Percentiles rank a stretch among this genome's conserved stretches.
Conservation (phyloP, 2,329 filamentous ascomycete genomes). For the Aulographum hederae region DNA sequence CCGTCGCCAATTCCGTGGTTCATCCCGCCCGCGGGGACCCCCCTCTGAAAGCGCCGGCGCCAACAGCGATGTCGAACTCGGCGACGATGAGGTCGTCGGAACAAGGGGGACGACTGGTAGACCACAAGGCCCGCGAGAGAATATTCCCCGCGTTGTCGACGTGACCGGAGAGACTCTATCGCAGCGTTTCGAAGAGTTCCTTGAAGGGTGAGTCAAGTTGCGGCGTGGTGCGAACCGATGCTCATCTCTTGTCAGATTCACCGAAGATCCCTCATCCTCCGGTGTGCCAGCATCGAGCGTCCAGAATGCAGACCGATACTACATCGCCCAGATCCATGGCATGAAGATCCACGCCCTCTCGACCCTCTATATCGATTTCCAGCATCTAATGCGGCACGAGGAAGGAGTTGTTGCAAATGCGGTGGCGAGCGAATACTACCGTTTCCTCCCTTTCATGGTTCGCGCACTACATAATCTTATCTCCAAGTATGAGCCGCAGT, state of each 20-base stretch:
- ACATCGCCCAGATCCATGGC: constrained; percentile 66
- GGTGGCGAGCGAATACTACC: constrained; percentile 81
- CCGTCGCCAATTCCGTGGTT: constrained; percentile 23
- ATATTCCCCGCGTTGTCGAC: constrained; percentile 58
- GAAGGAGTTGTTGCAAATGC: constrained; percentile 71
- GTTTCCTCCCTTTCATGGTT: constrained; percentile 81
- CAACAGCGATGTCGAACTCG: constrained; percentile 38
- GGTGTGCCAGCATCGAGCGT: constrained; percentile 49
- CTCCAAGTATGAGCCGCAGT: constrained; percentile 81
- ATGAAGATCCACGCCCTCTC: constrained; percentile 60
- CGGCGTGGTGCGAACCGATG: background rate
- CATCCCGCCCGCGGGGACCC: constrained; percentile 35
- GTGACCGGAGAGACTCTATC: constrained; percentile 57
- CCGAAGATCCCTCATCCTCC: constrained; percentile 48
- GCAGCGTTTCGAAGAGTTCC: constrained; percentile 60
- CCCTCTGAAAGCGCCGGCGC: constrained; percentile 31
- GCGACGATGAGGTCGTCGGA: constrained; percentile 44
- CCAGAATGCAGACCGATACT: constrained; percentile 63
- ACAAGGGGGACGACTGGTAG: constrained; percentile 28
- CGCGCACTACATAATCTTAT: constrained; percentile 83
- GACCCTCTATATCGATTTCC: constrained; percentile 74
- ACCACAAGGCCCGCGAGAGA: constrained; percentile 27
- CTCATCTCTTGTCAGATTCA: constrained; percentile 26
- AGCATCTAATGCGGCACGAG: constrained; percentile 59
- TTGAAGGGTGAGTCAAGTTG: constrained; percentile 58